phyloP scores from a whole-genome alignment of 495 filamentous ascomycete genomes.

The Talaromyces ruber region DNA sequence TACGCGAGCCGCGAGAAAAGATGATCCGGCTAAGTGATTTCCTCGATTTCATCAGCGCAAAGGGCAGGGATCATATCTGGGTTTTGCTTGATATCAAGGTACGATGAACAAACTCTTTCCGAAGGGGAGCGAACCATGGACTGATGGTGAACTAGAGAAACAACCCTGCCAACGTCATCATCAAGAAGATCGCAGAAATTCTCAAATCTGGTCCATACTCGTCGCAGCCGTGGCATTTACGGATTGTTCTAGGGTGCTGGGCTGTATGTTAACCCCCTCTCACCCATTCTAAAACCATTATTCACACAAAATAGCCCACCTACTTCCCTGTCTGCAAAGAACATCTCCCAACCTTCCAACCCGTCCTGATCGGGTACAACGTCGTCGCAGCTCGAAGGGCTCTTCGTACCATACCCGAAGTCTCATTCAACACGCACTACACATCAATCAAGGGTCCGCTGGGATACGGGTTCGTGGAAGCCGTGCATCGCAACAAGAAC shows the following conservation, averaged over 20 bases:
- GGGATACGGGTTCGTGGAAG: slow-evolving; percentile 54
- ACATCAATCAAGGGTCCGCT: slow-evolving; percentile 53
- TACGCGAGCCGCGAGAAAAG: slow-evolving; percentile 54
- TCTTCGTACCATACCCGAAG: slow-evolving; percentile 40
- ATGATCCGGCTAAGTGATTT: slow-evolving; percentile 75
- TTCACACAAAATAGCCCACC: slow-evolving; percentile 29
- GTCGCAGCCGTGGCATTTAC: slow-evolving; percentile 55
- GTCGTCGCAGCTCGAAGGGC: slow-evolving; percentile 61
- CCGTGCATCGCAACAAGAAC: slow-evolving; percentile 37
- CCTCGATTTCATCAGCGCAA: slow-evolving; percentile 57
- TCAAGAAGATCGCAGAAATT: slow-evolving; percentile 54
- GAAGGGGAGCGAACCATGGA: neutral
- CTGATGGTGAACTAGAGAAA: slow-evolving; percentile 34
- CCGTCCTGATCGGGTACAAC: slow-evolving; percentile 68
- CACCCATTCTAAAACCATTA: neutral
- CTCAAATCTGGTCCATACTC: slow-evolving; percentile 39
- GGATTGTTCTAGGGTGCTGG: slow-evolving; percentile 77
- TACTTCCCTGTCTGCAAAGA: slow-evolving; percentile 51
- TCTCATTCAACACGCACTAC: slow-evolving; percentile 70
- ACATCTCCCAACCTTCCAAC: slow-evolving; percentile 57
- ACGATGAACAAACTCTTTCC: neutral
- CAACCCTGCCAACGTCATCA: slow-evolving; percentile 62
- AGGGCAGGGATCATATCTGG: slow-evolving; percentile 60
- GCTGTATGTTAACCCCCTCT: slow-evolving; percentile 38
- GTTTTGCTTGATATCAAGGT: slow-evolving; percentile 85